Conservation (phyloP, 2,329 filamentous ascomycete species). For the Alternaria metachromatica region DNA sequence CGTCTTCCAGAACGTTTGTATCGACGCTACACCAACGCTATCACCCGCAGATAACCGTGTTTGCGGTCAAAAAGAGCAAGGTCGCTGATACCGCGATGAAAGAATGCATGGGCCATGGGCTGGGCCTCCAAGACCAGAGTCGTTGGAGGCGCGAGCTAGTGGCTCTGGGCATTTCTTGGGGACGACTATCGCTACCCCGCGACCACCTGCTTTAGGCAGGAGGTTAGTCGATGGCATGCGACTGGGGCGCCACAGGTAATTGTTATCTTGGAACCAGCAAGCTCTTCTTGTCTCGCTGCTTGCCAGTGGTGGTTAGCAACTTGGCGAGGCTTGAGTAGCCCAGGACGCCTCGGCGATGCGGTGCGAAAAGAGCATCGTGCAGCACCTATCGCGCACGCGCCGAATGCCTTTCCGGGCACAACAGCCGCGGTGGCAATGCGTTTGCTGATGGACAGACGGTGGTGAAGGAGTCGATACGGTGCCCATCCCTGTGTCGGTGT, state of each 20-base stretch:
- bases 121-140: background rate
- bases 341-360: constrained; percentile 17
- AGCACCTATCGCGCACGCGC: constrained; percentile 7
- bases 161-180: constrained; percentile 12
- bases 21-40: background rate
- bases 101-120: background rate
- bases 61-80: background rate
- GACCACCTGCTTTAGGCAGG: constrained; percentile 15
- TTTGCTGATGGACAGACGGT: constrained; percentile 15
- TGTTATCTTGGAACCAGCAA: constrained; percentile 18
- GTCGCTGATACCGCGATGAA: constrained; percentile 3
- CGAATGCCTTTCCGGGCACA: constrained; percentile 11
- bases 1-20: background rate
- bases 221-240: constrained; percentile 8
- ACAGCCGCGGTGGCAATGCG: constrained; percentile 27
- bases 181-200: background rate
- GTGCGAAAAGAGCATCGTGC: constrained; percentile 16
- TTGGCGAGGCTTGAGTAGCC: constrained; percentile 20
- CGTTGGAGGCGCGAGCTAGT: constrained; percentile 12
- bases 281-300: constrained; percentile 19
- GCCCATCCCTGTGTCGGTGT: constrained; percentile 11
- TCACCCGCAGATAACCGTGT: constrained; percentile 11
- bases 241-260: constrained; percentile 16
- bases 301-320: constrained; percentile 17
- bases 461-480: constrained; percentile 3